phyloP scores from a whole-genome alignment of 108 stramenopile genomes.

The Cyclostephanos invisitatus region DNA sequence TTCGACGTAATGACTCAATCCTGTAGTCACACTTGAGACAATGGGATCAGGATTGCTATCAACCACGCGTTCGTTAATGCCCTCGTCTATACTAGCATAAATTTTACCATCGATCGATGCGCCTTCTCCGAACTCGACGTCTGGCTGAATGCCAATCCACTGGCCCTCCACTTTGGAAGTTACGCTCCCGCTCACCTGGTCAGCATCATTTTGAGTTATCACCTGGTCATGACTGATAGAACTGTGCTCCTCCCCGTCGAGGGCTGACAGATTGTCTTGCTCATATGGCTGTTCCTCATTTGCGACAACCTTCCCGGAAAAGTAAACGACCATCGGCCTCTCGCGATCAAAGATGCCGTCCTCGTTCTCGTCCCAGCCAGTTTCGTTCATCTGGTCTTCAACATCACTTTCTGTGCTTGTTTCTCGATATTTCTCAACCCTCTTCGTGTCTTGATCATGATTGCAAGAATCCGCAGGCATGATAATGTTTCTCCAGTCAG shows the following conservation, averaged over 20 bases:
- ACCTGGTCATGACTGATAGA: not conserved
- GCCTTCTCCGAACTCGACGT: not conserved
- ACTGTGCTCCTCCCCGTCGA: not conserved
- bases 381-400: not conserved
- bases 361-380: conserved; percentile 7
- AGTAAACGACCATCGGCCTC: not conserved
- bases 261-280: not conserved
- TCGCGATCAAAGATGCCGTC: not conserved
- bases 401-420: not conserved
- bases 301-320: not conserved
- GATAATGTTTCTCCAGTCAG: not conserved
- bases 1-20: not conserved
- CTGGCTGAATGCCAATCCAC: not conserved
- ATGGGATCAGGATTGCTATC: not conserved
- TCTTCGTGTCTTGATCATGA: not conserved
- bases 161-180: not conserved
- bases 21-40: not conserved
- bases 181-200: not conserved
- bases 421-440: not conserved
- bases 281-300: not conserved
- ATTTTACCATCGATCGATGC: not conserved
- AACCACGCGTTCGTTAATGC: not conserved
- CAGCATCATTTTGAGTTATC: not conserved
- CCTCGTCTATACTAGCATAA: not conserved
- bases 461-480: not conserved